Evolutionary conservation across 345 rosid genomes (phyloP), one percentile per base, ranked within the genome.

Genomic region (Eucalyptus fibrosa): DNA sequence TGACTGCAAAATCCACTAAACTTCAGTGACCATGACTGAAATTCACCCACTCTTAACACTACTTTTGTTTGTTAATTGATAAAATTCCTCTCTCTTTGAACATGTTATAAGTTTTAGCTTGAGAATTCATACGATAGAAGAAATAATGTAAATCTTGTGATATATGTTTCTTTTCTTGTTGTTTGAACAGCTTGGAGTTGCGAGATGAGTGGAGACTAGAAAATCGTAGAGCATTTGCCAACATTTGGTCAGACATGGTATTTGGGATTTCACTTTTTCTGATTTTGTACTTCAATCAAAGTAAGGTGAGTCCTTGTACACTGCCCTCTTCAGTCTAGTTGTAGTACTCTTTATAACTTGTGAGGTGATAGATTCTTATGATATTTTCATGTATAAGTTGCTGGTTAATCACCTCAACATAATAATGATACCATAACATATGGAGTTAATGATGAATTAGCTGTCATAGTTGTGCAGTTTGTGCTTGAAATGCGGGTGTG

Each of bases 181-280:
- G 50, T 85, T 89, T 88, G 56, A 91, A 93, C 96, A 97, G 99
- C 92, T 94, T 98, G 92, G 98, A 97, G 92, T 91, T 98, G 91
- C 93, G 95, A 87, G 99, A 98, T 26, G 97, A 98, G 83, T 93
- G 94, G 95, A 95, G 98, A 91, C 90, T 98, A 93, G 98, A 96
- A 91, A 98, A 98, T 90, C 96, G 97, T 88, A 95, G 91, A 91
- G 94, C 98, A 89, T 98, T 97, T 94, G 99, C 98, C 87, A 98
- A 98, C 92, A 96, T 98, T 91, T 98, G 96, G 98, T 97, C 98
- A 12, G 98, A 98, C 90, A 95, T 93, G 96, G 94, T 96, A 69
- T 98, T 98, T 90, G 99, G 99, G 92, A 89, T 98, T 91, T 94
- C 99, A 30, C 87, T 96, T 87, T 98, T 97, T 90, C 51, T 95